These are phyloP conservation scores for Penicillium steckii DNA, from an alignment of 495 filamentous ascomycete species.

Conservation along the genomic window DNA sequence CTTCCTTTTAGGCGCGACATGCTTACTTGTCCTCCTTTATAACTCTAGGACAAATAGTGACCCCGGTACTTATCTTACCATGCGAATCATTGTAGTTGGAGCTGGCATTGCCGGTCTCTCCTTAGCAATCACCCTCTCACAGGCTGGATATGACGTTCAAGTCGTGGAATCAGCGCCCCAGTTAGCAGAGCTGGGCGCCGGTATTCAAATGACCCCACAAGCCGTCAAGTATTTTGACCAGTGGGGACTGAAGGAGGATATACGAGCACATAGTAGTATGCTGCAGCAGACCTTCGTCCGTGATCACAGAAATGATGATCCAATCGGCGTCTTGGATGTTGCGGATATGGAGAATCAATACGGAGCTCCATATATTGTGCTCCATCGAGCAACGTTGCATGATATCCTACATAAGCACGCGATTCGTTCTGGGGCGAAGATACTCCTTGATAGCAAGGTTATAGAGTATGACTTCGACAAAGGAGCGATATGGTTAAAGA, in stretches of 20 bases:
- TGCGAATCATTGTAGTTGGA: constrained; percentile 2
- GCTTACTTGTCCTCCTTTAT: too few relatives aligned
- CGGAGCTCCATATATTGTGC: constrained; percentile 4
- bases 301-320: neutral
- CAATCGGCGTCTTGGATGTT: neutral
- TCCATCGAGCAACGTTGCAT: constrained; percentile 1
- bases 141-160: neutral
- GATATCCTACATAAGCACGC: constrained; percentile 2
- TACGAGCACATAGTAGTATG: neutral
- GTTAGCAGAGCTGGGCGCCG: constrained; percentile 2
- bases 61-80: too few relatives aligned
- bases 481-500: neutral
- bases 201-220: constrained; percentile 5
- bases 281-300: neutral
- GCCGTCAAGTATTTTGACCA: constrained; percentile 3
- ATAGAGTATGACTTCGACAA: constrained; percentile 1
- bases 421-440: neutral
- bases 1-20: too few relatives aligned
- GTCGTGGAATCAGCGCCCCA: neutral
- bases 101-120: constrained; percentile 2
- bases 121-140: constrained; percentile 1
- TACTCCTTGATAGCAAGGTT: neutral
- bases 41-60: too few relatives aligned
- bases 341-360: neutral
- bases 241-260: constrained; percentile 6